Conservation (phyloP, 2,329 filamentous ascomycete species). For the Scedosporium dehoogii region DNA sequence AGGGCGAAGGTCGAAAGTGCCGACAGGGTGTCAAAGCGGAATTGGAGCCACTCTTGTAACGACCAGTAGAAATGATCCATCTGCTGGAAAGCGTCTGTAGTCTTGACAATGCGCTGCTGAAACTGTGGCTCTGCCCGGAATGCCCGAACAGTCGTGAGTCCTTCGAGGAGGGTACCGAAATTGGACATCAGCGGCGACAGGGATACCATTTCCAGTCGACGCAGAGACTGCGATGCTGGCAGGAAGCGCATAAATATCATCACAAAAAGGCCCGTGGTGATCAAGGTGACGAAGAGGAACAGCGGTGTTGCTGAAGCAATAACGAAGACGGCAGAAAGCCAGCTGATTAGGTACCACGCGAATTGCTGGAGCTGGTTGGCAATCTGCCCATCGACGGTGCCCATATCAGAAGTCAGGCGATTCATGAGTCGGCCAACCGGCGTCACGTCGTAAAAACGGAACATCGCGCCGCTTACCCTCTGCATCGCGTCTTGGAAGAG, state of each 20-base stretch:
- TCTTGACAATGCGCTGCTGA: constrained; percentile 66
- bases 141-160: constrained; percentile 76
- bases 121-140: constrained; percentile 73
- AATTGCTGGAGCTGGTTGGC: constrained; percentile 63
- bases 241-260: constrained; percentile 68
- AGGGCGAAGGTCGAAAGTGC: constrained; percentile 64
- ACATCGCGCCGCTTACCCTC: constrained; percentile 68
- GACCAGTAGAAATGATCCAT: constrained; percentile 97
- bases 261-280: constrained; percentile 59
- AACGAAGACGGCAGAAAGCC: constrained; percentile 62
- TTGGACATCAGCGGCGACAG: constrained; percentile 85
- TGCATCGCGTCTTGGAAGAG: constrained; percentile 67
- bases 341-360: constrained; percentile 60
- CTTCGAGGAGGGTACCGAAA: constrained; percentile 79
- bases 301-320: constrained; percentile 70
- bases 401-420: constrained; percentile 80
- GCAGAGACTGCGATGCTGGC: constrained; percentile 72
- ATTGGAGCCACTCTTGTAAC: constrained; percentile 74
- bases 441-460: constrained; percentile 85
- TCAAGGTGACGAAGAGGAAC: constrained; percentile 63
- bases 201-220: constrained; percentile 81
- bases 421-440: constrained; percentile 89
- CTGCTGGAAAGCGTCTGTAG: constrained; percentile 82
- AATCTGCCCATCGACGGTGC: constrained; percentile 80
- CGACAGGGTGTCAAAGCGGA: constrained; percentile 65